A percentile compares a stretch with the other conserved stretches of the same genome.
Conservation (phyloP, 78 protist species). For the Dictyostelium citrinum region DNA sequence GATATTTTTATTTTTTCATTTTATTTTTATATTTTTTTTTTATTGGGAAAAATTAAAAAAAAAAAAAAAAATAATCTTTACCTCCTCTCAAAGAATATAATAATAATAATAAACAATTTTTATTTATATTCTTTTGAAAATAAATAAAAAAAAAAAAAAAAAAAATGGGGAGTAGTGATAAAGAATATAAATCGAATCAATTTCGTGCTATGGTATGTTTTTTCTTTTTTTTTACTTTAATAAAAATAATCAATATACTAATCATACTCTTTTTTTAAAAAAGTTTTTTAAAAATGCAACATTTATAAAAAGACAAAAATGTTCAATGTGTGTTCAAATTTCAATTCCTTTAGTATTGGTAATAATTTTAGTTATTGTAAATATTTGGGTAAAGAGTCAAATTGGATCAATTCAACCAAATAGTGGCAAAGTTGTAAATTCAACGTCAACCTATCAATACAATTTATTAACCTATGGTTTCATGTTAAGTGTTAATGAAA, state of each 20-base stretch:
- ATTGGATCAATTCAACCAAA: neutral
- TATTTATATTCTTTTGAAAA: neutral
- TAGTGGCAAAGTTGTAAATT: neutral
- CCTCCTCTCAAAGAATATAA: no score
- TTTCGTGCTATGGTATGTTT: conserved; percentile 10
- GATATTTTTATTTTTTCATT: no score
- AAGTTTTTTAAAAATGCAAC: conserved; percentile 62
- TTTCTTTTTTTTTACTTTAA: neutral
- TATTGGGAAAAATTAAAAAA: no score
- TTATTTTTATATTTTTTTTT: no score
- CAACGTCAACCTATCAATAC: neutral
- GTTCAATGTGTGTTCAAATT: conserved; percentile 41
- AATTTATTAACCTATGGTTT: neutral
- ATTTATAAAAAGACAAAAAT: conserved; percentile 67
- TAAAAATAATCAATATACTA: no score
- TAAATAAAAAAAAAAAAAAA: neutral
- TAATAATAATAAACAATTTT: no score
- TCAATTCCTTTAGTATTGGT: conserved; percentile 43
- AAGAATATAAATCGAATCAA: neutral
- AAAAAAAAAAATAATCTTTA: no score
- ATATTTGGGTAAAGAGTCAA: neutral
- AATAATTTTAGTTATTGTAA: neutral
- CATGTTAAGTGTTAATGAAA: neutral
- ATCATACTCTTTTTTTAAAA: neutral
- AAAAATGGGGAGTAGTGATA: neutral